Conservation (phyloP, 2,329 filamentous ascomycete genomes). For the Xylariomycetidae sp. region DNA sequence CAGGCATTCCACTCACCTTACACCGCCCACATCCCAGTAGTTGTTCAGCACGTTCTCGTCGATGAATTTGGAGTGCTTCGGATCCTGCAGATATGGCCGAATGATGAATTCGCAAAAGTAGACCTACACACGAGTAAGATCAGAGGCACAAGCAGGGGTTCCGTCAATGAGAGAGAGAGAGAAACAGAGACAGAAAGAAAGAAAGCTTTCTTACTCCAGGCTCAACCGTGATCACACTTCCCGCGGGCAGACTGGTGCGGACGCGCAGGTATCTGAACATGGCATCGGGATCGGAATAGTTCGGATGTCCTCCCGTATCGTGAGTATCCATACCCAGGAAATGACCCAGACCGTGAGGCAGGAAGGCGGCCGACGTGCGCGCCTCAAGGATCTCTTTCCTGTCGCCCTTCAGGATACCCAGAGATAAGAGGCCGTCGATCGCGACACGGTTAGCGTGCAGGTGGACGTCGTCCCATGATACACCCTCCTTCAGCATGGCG, state of each 20-base stretch:
- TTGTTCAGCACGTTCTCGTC: slow-evolving; percentile 65
- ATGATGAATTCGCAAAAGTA: slow-evolving; percentile 94
- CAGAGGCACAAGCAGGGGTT: neutral
- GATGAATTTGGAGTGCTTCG: slow-evolving; percentile 71
- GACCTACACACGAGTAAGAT: slow-evolving; percentile 48
- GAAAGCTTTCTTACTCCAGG: slow-evolving; percentile 63
- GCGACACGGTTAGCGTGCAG: slow-evolving; percentile 74
- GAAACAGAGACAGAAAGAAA: neutral
- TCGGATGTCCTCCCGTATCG: slow-evolving; percentile 74
- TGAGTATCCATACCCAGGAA: slow-evolving; percentile 92
- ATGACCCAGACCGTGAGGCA: slow-evolving; percentile 87
- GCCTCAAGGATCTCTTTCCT: slow-evolving; percentile 70
- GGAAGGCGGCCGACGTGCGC: slow-evolving; percentile 83
- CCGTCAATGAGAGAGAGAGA: slow-evolving; percentile 1
- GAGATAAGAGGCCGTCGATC: slow-evolving; percentile 69
- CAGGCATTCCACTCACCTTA: slow-evolving; percentile 50
- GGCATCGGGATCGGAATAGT: slow-evolving; percentile 72
- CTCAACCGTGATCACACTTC: slow-evolving; percentile 89
- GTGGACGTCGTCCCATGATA: slow-evolving; percentile 79
- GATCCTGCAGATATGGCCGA: slow-evolving; percentile 69
- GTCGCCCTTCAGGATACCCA: slow-evolving; percentile 69
- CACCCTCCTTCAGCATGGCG: slow-evolving; percentile 65
- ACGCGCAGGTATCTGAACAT: slow-evolving; percentile 87
- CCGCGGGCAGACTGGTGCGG: slow-evolving; percentile 67
- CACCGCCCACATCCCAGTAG: slow-evolving; percentile 80